phyloP scores from a whole-genome alignment of 2,329 filamentous ascomycete genomes.

The Colletotrichum euphorbiae region DNA sequence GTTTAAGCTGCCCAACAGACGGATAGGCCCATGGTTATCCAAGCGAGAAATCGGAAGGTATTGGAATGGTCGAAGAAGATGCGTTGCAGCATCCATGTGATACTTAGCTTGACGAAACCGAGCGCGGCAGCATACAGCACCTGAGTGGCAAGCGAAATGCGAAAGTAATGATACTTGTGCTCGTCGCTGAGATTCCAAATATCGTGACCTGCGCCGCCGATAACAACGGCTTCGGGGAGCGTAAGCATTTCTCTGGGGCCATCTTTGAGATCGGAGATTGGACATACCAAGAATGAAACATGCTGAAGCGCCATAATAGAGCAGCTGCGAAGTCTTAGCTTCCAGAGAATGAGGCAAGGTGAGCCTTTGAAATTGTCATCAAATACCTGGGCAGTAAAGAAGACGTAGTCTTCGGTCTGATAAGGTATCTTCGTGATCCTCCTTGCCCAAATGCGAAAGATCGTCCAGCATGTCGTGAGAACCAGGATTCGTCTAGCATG shows the following conservation, averaged over 20 bases:
- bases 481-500: not conserved
- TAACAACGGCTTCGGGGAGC: not conserved
- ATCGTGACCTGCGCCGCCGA: slow-evolving; percentile 25
- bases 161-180: slow-evolving; percentile 5
- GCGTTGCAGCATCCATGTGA: slow-evolving; percentile 12
- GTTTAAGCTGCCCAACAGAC: slow-evolving; percentile 13
- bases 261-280: too few species aligned
- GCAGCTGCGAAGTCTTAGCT: not conserved
- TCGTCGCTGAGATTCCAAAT: not conserved
- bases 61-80: slow-evolving; percentile 12
- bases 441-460: slow-evolving; percentile 6
- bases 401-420: slow-evolving; percentile 10
- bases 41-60: not conserved
- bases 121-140: slow-evolving; percentile 18
- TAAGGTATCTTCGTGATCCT: slow-evolving; percentile 2
- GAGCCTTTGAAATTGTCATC: too few species aligned
- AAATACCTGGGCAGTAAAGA: slow-evolving; percentile 4
- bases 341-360: too few species aligned
- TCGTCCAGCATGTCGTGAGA: slow-evolving; percentile 5
- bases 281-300: slow-evolving; percentile 15
- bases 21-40: slow-evolving; percentile 16
- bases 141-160: not conserved
- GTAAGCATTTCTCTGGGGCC: too few species aligned
- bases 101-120: slow-evolving; percentile 18
- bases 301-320: slow-evolving; percentile 1